Conservation (phyloP, 441 rosid genomes). For the Erodium chrysanthum region DNA sequence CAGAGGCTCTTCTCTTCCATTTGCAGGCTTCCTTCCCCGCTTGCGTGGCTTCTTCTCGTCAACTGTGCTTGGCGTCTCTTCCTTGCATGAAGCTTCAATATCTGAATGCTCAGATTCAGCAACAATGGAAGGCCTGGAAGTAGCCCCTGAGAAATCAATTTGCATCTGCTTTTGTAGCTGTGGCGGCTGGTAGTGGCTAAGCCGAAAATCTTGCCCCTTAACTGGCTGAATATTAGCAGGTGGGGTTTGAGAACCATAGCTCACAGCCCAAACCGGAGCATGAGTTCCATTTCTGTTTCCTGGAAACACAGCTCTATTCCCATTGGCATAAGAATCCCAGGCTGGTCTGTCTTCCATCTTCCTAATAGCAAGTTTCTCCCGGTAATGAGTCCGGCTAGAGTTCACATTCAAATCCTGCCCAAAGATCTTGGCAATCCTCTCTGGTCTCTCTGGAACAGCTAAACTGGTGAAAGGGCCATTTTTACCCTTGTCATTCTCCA, state of each 20-base stretch:
- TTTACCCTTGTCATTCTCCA: background rate
- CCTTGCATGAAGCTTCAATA: background rate
- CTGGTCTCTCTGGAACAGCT: background rate
- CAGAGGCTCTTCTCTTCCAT: slow-evolving; percentile 59
- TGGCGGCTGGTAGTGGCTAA: background rate
- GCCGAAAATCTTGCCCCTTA: background rate
- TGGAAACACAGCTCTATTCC: background rate
- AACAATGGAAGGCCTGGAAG: background rate
- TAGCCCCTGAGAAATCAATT: background rate
- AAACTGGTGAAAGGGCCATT: background rate
- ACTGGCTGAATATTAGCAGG: background rate
- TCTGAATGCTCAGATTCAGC: background rate
- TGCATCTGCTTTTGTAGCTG: background rate
- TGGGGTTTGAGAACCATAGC: background rate
- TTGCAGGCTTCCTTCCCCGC: slow-evolving; percentile 67
- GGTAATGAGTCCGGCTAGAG: background rate
- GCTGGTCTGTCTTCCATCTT: background rate
- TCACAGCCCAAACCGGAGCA: background rate
- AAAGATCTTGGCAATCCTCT: background rate
- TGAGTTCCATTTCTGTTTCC: background rate
- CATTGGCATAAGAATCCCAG: background rate
- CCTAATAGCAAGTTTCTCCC: background rate
- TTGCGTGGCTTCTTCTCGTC: slow-evolving; percentile 53
- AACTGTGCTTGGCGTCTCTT: slow-evolving; percentile 6
- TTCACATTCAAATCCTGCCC: background rate